Evolutionary conservation across 75 land plant species (phyloP), one percentile per base, ranked within the genome.

Genomic region (Pinus tabuliformis): DNA sequence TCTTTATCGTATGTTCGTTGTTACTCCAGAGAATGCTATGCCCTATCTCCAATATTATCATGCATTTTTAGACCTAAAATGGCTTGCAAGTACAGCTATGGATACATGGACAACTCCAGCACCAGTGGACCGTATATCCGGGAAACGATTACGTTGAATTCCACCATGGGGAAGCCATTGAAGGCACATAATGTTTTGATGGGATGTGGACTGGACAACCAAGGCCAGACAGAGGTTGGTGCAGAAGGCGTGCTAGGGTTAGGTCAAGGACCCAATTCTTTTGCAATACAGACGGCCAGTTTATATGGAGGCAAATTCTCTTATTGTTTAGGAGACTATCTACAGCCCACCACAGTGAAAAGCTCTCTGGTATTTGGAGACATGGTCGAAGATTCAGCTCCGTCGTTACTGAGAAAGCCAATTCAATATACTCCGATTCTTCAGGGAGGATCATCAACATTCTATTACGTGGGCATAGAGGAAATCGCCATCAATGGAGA

Each of bases 271-370:
- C 33, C 59, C 56, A 78, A 75, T 64, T 85, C 92, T 20, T 89
- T 91, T 72, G 70, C 86, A 0, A 26, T 65, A 33, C 61, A 57
- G 39, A 81, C 79, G 3, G 54, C 77, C 15, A n/a, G 21, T 18
- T 37, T 36, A 4, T 77, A 77, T 22, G 85, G 82, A 58, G 77
- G 77, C 78, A 78, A 75, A 56, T 92, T 92, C 85, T 82, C 92
- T 54, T 92, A 92, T 82, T 92, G 95, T 79, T 76, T 92, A 2
- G 86, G 81, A 12, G 83, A 87, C 52, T 86, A 87, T 63, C 80
- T 83, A 5, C 77, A 81, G 68, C 82, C 79, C 62, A 78, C 73
- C 6, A 81, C 79, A 52, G 73, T 59, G 28, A 56, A 77, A 26
- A 83, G 83, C 75, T 88, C 86, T 63, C 85, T 91, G 61, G 57